Conservation (phyloP, 495 filamentous ascomycete genomes). For the Penicillium simplicissimum region DNA sequence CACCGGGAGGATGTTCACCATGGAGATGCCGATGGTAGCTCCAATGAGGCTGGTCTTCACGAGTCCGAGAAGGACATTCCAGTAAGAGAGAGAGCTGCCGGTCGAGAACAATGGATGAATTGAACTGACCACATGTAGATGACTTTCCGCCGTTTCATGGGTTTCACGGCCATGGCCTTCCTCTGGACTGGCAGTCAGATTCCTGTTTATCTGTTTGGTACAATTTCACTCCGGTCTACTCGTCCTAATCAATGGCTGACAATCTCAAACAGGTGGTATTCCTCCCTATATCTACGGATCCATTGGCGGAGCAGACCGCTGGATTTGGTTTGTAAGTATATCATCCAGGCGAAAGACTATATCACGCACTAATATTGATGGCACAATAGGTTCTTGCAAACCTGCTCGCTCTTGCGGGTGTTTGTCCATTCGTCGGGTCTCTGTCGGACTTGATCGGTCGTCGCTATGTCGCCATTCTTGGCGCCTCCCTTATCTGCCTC, state of each 20-base stretch:
- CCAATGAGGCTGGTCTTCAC: conserved; percentile 24
- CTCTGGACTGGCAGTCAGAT: conserved; percentile 68
- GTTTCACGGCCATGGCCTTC: conserved; percentile 64
- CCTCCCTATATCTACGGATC: conserved; percentile 65
- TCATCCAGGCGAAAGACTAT: background rate
- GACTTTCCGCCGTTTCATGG: conserved; percentile 57
- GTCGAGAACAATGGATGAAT: background rate
- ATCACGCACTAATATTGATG: background rate
- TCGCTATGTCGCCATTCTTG: conserved; percentile 64
- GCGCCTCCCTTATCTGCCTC: conserved; percentile 57
- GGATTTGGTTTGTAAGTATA: conserved; percentile 65
- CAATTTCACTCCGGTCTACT: background rate
- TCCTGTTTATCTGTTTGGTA: conserved; percentile 62
- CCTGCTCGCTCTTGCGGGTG: conserved; percentile 63
- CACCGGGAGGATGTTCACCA: conserved; percentile 29
- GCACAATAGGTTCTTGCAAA: conserved; percentile 56
- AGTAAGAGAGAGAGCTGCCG: conserved; percentile 5
- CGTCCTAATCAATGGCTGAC: background rate
- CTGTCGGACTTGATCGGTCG: conserved; percentile 70
- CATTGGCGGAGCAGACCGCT: conserved; percentile 65
- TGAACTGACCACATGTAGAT: conserved; percentile 41
- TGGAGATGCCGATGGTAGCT: conserved; percentile 19
- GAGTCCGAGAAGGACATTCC: conserved; percentile 28
- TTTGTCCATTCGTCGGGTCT: conserved; percentile 72
- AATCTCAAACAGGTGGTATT: conserved; percentile 47